Evolutionary conservation across 805 yeast species (phyloP), one percentile per base, ranked within the genome.

Genomic region (Kodamaea laetipori): DNA sequence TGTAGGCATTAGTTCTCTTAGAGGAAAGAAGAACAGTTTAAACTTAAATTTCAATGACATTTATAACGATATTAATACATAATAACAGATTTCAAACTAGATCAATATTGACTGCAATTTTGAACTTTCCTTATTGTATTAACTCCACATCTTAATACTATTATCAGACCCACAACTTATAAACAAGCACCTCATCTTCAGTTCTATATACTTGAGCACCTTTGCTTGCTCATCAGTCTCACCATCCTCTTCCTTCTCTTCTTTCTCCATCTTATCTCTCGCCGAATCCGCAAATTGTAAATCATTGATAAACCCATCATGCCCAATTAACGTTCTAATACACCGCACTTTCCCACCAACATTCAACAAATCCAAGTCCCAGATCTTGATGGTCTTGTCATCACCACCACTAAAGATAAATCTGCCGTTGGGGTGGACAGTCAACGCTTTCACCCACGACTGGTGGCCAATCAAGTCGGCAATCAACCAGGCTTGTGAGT

Each of bases 381-480:
- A 90, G 13, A 87, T 64, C 45, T 81, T 76, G 25, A 90, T 75
- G 1, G 81, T 69, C 49, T 81, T 81, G 61, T 90, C 97, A 61
- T 90, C 98, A 12, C 90, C 74, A 12, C 85, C 83, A 35, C 89
- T 80, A 36, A 84, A 69, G 12, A 89, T 58, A 52, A 77, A 80
- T 30, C 81, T 71, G 0, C 94, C 95, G 52, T 78, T 80, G 1
- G 96, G 95, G 62, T 89, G 96, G 37, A 85, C 64, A 7, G 69
- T 67, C 4, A 90, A 54, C 6, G 81, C 77, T 48, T 84, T 78
- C 1, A 92, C 85, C 98, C 98, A 90, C 7, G 94, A 86, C 39
- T 80, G 79, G 62, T 90, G 97, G 2, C 94, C 97, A 5, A 65
- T 55, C 8, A 88, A 64, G 13, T 81, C 80, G 17, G 73, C 69